Evolutionary conservation across 139 green algal genomes (phyloP).

Genomic region (Chlorella vulgaris): DNA sequence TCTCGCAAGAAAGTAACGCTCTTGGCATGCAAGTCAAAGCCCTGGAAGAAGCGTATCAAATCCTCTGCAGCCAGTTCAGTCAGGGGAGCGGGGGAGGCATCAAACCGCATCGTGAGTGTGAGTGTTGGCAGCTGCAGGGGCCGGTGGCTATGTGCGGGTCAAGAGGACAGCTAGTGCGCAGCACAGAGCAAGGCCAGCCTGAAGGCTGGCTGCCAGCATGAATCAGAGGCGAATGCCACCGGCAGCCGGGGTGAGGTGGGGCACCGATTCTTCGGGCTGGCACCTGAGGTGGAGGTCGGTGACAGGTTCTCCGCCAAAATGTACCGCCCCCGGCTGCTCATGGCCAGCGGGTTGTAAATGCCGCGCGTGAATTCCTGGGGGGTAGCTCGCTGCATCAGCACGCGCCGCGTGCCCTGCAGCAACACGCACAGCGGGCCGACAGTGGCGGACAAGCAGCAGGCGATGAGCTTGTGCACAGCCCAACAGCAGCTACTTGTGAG

Average conservation of each 20-base stretch:
- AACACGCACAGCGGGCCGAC: no score
- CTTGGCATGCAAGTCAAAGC: conserved; percentile 33
- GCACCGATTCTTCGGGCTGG: no score
- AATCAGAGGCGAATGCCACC: no score
- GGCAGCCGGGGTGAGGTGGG: no score
- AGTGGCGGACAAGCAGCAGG: no score
- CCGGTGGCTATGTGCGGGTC: no score
- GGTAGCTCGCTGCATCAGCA: not conserved
- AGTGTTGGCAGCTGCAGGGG: no score
- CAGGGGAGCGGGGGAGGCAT: not conserved
- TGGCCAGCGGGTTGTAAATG: conserved; percentile 35
- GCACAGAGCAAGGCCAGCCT: not conserved
- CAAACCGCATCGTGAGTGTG: not conserved
- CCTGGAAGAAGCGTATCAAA: conserved; percentile 33
- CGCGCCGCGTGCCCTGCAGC: conserved; percentile 28
- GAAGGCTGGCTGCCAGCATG: no score
- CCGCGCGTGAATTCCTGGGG: not conserved
- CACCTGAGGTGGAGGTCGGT: not conserved
- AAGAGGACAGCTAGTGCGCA: not conserved
- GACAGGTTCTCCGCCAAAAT: conserved; percentile 6
- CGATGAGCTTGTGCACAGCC: no score
- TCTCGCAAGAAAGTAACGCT: conserved; percentile 21
- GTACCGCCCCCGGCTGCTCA: conserved; percentile 25
- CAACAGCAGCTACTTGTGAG: no score
- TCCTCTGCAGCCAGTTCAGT: conserved; percentile 16